Conservation (phyloP, 2,329 filamentous ascomycete genomes). For the Penicillium psychrosexuale region DNA sequence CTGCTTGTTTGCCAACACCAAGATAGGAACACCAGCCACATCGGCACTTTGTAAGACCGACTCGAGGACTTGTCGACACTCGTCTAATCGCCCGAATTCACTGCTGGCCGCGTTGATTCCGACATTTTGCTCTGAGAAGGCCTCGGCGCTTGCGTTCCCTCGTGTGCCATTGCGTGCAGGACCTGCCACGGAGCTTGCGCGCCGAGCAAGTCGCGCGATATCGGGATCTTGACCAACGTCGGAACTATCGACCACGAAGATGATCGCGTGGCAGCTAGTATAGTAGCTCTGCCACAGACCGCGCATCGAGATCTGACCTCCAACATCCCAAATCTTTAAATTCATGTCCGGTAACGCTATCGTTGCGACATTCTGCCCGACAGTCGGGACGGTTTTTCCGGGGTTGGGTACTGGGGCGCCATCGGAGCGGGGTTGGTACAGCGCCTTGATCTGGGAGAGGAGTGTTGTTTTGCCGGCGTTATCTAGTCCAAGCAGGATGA, state of each 20-base stretch:
- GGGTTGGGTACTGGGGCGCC: slow-evolving; percentile 54
- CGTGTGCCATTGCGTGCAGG: slow-evolving; percentile 11
- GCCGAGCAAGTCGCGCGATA: slow-evolving; percentile 50
- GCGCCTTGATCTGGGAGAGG: slow-evolving; percentile 90
- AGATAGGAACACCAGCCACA: slow-evolving; percentile 83
- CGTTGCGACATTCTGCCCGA: slow-evolving; percentile 93
- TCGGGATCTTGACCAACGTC: slow-evolving; percentile 80
- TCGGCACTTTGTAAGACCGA: slow-evolving; percentile 83
- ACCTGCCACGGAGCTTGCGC: slow-evolving; percentile 28
- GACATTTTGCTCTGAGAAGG: slow-evolving; percentile 35
- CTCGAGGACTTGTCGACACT: slow-evolving; percentile 86
- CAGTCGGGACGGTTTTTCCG: slow-evolving; percentile 87
- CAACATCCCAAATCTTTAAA: slow-evolving; percentile 97
- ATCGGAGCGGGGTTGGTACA: slow-evolving; percentile 57
- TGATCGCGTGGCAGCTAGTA: slow-evolving; percentile 87
- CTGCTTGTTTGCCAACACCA: slow-evolving; percentile 96
- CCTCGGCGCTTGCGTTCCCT: slow-evolving; percentile 7
- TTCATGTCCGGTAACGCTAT: slow-evolving; percentile 92
- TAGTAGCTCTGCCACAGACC: slow-evolving; percentile 97
- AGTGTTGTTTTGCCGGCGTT: slow-evolving; percentile 98
- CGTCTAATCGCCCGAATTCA: slow-evolving; percentile 63
- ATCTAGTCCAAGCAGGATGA: slow-evolving; percentile 93
- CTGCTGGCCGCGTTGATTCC: slow-evolving; percentile 37
- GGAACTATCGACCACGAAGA: slow-evolving; percentile 94
- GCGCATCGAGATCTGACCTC: slow-evolving; percentile 83